Evolutionary conservation across 768 basidiomycete species (phyloP).

Genomic region (Brasilioporus rufonigricans): DNA sequence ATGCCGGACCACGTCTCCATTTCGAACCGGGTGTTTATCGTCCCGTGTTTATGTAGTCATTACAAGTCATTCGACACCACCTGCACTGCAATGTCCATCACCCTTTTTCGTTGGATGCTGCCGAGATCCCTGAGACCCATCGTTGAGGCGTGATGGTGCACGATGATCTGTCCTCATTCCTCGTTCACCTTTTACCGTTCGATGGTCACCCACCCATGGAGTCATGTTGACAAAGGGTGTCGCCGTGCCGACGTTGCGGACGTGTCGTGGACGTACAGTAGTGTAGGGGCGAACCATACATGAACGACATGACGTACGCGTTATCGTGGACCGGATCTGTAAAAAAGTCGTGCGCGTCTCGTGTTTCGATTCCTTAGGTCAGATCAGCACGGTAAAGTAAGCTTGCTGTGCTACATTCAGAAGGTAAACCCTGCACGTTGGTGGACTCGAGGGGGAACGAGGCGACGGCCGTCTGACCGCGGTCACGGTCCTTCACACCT

Average conservation of each 20-base stretch:
- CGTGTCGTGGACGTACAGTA: background rate
- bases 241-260: background rate
- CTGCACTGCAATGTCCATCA: background rate
- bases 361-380: background rate
- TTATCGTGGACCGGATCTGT: background rate
- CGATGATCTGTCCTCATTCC: background rate
- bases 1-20: slow-evolving; percentile 5
- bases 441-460: too few relatives aligned
- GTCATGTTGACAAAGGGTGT: slow-evolving; percentile 10
- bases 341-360: background rate
- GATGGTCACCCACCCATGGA: slow-evolving; percentile 1
- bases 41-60: background rate
- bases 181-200: background rate
- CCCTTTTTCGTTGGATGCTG: background rate
- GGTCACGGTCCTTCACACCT: too few relatives aligned
- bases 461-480: too few relatives aligned
- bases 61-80: background rate
- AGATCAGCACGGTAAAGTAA: background rate
- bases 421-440: too few relatives aligned
- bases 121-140: background rate
- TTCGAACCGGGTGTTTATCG: background rate
- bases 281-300: background rate
- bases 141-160: background rate
- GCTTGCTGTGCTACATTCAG: too few relatives aligned
- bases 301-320: background rate